Evolutionary conservation across 2,329 filamentous ascomycete genomes (phyloP), one percentile per base, ranked within the genome.

Genomic region (Mollisiaceae sp.): DNA sequence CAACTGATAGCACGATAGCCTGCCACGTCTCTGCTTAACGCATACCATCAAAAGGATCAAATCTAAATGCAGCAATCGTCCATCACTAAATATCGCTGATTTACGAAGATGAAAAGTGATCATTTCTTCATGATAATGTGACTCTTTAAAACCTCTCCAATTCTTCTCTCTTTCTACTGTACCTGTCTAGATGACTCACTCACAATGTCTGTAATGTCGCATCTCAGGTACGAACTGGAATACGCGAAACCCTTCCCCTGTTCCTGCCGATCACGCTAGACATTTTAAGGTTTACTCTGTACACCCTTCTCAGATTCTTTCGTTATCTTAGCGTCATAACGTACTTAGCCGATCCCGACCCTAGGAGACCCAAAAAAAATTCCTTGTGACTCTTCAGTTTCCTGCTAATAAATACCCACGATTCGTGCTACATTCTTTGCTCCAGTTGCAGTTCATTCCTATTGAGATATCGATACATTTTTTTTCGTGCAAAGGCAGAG

Each of bases 271-370:
- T 54, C 50, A 22, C 22, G 18, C 41, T 43, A 43, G 6, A n/a
- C 27, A 6, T 32, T 32, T 32, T 32, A 3, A 32, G 6, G 27
- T 32, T 32, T 32, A 32, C 27, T 32, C 27, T 6, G 27, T 32
- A 32, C 27, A 6, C 27, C 27, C 27, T 32, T 32, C 6, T 32
- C 45, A n/a, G 20, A 50, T 12, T 50, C 45, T 27, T 32, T n/a
- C 22, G 58, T 65, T 65, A 65, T 65, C 63, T 65, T 65, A 61
- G 63, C 63, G 63, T 61, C 39, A 35, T 35, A 4, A 15, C 24
- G 27, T 2, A 32, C 27, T 32, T 22, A 41, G 22, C 32, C 59
- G 24, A 38, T 38, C n/a, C 47, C 43, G 59, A 9, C 5, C n/a
- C 35, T 22, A 3, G 32, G 8, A n/a, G 22, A 32, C 2, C 24